These are phyloP conservation scores for Fraxinus xanthoxyloides DNA, from an alignment of 305 asterid genomes.

Conservation along the genomic window DNA sequence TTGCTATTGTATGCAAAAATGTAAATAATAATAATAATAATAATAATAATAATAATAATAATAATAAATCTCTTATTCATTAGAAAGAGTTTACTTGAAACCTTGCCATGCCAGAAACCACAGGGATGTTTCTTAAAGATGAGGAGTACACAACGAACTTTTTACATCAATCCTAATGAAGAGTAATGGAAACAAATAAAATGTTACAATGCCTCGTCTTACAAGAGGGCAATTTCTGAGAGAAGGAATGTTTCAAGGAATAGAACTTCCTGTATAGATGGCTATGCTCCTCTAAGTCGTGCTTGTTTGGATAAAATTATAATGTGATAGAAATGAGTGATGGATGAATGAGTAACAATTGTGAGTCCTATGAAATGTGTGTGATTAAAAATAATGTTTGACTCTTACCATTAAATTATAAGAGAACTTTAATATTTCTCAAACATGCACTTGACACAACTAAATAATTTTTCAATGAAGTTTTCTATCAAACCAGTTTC, in stretches of 20 bases:
- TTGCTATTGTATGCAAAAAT: not conserved
- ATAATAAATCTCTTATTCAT: not conserved
- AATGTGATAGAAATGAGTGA: not conserved
- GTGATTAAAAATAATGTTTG: not conserved
- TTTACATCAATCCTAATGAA: no score
- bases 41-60: no score
- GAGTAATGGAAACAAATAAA: not conserved
- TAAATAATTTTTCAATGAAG: not conserved
- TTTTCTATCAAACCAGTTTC: not conserved
- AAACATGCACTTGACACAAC: not conserved
- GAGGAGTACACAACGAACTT: not conserved
- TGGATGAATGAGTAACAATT: not conserved
- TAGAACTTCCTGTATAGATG: not conserved
- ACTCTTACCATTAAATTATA: not conserved
- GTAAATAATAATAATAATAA: not conserved
- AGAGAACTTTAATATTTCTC: not conserved
- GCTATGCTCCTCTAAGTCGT: not conserved
- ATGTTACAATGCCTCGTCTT: not conserved
- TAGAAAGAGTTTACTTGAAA: not conserved
- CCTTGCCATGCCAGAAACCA: not conserved
- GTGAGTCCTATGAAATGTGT: not conserved
- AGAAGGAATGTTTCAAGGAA: not conserved
- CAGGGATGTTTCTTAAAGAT: not conserved
- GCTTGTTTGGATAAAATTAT: not conserved
- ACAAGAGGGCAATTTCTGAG: not conserved